Evolutionary conservation across 1,284 basidiomycete species (phyloP).

Genomic region (Amylostereum areolatum): DNA sequence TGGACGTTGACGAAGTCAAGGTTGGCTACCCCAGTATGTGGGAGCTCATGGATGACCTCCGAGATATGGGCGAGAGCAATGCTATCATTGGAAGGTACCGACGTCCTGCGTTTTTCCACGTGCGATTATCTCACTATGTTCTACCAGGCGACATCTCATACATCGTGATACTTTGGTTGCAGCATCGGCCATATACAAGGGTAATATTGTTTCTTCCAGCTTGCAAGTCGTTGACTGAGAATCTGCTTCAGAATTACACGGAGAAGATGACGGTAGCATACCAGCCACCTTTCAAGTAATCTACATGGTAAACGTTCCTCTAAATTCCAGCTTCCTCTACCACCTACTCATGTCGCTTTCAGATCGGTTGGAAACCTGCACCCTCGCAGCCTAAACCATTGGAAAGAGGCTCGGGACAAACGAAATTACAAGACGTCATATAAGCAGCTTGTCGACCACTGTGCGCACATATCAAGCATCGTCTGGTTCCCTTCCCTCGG

Average conservation of each 20-base stretch:
- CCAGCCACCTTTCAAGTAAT: constrained; percentile 97
- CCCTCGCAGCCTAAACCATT: constrained; percentile 81
- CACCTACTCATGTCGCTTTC: constrained; percentile 6
- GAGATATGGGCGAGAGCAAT: constrained; percentile 96
- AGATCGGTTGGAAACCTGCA: constrained; percentile 99
- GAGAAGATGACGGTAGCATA: constrained; percentile 75
- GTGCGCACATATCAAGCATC: no score
- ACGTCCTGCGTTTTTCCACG: constrained; percentile 7
- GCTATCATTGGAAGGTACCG: constrained; percentile 75
- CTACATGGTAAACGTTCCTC: constrained; percentile 65
- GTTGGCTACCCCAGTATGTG: constrained; percentile 94
- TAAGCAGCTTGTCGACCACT: constrained; percentile 22
- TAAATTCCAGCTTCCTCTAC: neutral
- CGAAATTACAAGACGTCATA: constrained; percentile 78
- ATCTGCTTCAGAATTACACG: constrained; percentile 66
- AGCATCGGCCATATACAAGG: constrained; percentile 90
- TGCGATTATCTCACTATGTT: neutral
- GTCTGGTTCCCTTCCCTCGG: neutral
- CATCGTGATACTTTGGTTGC: constrained; percentile 87
- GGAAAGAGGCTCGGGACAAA: constrained; percentile 78
- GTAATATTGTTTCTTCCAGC: constrained; percentile 30
- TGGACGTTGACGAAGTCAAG: constrained; percentile 92
- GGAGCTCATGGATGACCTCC: constrained; percentile 91
- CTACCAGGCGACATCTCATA: constrained; percentile 56
- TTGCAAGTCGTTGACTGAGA: constrained; percentile 2